A percentile compares a stretch with the other conserved stretches of the same genome.
These are phyloP conservation scores for Tetrapisispora pingtungensis DNA, from an alignment of 805 yeast genomes.

Conservation along the genomic window DNA sequence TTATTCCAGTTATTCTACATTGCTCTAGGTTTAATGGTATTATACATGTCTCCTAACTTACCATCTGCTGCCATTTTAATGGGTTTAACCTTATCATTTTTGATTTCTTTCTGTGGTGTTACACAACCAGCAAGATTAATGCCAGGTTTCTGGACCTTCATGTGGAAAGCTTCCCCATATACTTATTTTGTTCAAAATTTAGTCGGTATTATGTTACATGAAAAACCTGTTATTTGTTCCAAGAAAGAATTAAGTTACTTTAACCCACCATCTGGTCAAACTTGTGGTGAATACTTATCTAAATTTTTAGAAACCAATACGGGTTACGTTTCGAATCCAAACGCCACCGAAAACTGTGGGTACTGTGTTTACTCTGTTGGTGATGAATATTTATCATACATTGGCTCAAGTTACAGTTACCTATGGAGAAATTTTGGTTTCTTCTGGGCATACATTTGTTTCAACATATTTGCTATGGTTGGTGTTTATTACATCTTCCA, in stretches of 20 bases:
- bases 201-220: conserved; percentile 40
- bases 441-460: conserved; percentile 44
- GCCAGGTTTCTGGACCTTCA: conserved; percentile 81
- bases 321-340: conserved; percentile 52
- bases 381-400: conserved; percentile 37
- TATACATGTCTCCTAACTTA: conserved; percentile 54
- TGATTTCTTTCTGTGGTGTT: conserved; percentile 61
- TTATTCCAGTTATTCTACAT: conserved; percentile 38
- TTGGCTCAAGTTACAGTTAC: conserved; percentile 36
- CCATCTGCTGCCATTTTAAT: conserved; percentile 55
- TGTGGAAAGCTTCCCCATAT: conserved; percentile 66
- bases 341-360: conserved; percentile 39
- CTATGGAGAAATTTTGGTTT: conserved; percentile 64
- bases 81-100: conserved; percentile 46
- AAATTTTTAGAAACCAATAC: conserved; percentile 32
- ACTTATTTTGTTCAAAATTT: conserved; percentile 60
- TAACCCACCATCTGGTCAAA: conserved; percentile 47
- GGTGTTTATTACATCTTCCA: conserved; percentile 23
- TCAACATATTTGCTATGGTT: conserved; percentile 40
- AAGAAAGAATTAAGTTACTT: conserved; percentile 39
- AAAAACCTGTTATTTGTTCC: conserved; percentile 41
- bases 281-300: conserved; percentile 50
- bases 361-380: conserved; percentile 40
- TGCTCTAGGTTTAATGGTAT: conserved; percentile 41
- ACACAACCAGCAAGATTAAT: conserved; percentile 44